phyloP scores from a whole-genome alignment of 768 basidiomycete genomes.

The Suillus paluster region DNA sequence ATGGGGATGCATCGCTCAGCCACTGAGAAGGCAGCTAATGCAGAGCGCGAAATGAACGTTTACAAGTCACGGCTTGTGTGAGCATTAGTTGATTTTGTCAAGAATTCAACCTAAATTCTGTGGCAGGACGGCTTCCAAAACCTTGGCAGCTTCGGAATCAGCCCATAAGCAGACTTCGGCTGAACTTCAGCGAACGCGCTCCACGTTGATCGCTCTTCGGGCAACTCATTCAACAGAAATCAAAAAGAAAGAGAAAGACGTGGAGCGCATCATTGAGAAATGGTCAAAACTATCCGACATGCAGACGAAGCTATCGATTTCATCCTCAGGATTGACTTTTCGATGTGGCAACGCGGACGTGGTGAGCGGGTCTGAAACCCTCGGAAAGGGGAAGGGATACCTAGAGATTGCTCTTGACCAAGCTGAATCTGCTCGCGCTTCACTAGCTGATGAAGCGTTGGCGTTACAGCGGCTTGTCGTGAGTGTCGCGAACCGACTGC shows the following conservation, averaged over 20 bases:
- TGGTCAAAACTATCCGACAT: slow-evolving; percentile 74
- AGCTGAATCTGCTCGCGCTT: slow-evolving; percentile 66
- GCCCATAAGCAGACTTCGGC: slow-evolving; percentile 71
- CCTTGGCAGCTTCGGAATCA: slow-evolving; percentile 61
- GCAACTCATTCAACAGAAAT: slow-evolving; percentile 71
- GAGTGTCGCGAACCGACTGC: slow-evolving; percentile 66
- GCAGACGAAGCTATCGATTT: slow-evolving; percentile 59
- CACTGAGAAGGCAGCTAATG: slow-evolving; percentile 64
- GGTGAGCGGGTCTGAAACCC: slow-evolving; percentile 46
- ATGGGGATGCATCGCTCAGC: slow-evolving; percentile 63
- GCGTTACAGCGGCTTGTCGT: slow-evolving; percentile 64
- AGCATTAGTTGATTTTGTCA: slow-evolving; percentile 33
- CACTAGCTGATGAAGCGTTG: slow-evolving; percentile 67
- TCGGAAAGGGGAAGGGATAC: slow-evolving; percentile 57
- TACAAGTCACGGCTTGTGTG: slow-evolving; percentile 76
- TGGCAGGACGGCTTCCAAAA: slow-evolving; percentile 53
- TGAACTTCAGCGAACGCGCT: slow-evolving; percentile 76
- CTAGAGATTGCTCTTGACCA: slow-evolving; percentile 73
- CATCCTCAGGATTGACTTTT: slow-evolving; percentile 54
- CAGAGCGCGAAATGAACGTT: slow-evolving; percentile 78
- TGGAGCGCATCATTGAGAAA: slow-evolving; percentile 73
- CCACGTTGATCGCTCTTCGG: slow-evolving; percentile 68
- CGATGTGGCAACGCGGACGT: slow-evolving; percentile 56
- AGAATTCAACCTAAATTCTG: neutral
- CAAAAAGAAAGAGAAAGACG: slow-evolving; percentile 82